Evolutionary conservation across 352 stramenopile genomes (phyloP).

Genomic region (Pythium utonaiense): DNA sequence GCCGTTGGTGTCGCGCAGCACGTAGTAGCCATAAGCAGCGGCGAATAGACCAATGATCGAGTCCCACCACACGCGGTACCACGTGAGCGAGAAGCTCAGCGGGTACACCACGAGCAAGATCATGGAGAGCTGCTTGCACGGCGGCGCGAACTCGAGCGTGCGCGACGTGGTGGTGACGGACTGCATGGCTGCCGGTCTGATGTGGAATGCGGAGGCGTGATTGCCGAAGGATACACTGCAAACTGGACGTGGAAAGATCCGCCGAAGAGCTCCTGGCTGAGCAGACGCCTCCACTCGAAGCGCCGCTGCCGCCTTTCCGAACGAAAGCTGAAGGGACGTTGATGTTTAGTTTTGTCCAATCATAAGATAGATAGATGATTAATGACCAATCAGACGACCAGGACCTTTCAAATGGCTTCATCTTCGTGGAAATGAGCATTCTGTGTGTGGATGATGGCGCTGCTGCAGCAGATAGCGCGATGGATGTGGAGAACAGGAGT

Average conservation of each 20-base stretch:
- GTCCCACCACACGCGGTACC: constrained; percentile 83
- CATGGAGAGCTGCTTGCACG: constrained; percentile 57
- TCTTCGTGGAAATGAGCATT: neutral
- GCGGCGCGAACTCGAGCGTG: constrained; percentile 61
- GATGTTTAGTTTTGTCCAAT: constrained; percentile 6
- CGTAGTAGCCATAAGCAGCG: constrained; percentile 48
- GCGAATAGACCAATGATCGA: constrained; percentile 55
- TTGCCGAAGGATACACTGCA: neutral
- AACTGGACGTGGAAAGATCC: neutral
- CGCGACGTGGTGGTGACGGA: constrained; percentile 26
- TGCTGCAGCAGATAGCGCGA: neutral
- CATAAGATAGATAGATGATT: neutral
- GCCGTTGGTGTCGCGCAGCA: constrained; percentile 41
- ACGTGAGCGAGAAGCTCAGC: constrained; percentile 68
- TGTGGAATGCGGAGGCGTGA: neutral
- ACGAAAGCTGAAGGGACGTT: neutral
- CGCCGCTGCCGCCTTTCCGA: constrained; percentile 9
- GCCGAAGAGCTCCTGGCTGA: neutral
- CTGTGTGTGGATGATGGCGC: neutral
- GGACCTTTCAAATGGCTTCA: constrained; percentile 11
- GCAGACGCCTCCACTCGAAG: constrained; percentile 2
- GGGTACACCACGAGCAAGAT: constrained; percentile 47
- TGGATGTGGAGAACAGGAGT: neutral
- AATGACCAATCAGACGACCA: neutral
- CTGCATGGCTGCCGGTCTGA: constrained; percentile 16